Conservation (phyloP, 805 yeast species). For the Tetrapisispora taiwanensis region DNA sequence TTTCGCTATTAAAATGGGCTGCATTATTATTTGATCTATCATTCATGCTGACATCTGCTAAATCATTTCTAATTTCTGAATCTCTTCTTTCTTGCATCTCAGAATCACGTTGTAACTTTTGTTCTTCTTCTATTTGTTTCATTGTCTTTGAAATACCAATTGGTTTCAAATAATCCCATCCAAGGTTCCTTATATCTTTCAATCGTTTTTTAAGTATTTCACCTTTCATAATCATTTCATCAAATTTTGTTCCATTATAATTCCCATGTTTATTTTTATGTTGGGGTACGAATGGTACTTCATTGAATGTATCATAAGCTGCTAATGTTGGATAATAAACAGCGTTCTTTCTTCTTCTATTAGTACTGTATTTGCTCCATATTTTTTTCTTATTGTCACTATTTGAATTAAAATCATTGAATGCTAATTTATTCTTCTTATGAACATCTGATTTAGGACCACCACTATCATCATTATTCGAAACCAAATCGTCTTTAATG, state of each 20-base stretch:
- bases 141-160: slow-evolving; percentile 51
- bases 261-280: slow-evolving; percentile 2
- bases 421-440: background rate
- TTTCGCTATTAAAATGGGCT: background rate
- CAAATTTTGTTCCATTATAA: slow-evolving; percentile 4
- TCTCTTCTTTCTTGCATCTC: background rate
- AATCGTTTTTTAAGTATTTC: slow-evolving; percentile 9
- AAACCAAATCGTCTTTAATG: slow-evolving; percentile 9
- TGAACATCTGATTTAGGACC: background rate
- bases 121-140: slow-evolving; percentile 24
- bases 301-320: slow-evolving; percentile 18
- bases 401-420: background rate
- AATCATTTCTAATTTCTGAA: background rate
- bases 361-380: background rate
- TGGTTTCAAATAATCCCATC: slow-evolving; percentile 43
- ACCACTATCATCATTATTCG: background rate
- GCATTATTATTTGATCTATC: background rate
- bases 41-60: background rate
- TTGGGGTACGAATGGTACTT: slow-evolving; percentile 12
- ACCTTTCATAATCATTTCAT: slow-evolving; percentile 14
- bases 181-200: slow-evolving; percentile 33
- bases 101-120: slow-evolving; percentile 1
- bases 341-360: background rate
- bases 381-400: background rate
- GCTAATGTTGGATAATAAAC: slow-evolving; percentile 10